Percentiles rank a stretch among this genome's conserved stretches.
Evolutionary conservation across 805 yeast species (phyloP).

Genomic region (Brettanomyces naardenensis): DNA sequence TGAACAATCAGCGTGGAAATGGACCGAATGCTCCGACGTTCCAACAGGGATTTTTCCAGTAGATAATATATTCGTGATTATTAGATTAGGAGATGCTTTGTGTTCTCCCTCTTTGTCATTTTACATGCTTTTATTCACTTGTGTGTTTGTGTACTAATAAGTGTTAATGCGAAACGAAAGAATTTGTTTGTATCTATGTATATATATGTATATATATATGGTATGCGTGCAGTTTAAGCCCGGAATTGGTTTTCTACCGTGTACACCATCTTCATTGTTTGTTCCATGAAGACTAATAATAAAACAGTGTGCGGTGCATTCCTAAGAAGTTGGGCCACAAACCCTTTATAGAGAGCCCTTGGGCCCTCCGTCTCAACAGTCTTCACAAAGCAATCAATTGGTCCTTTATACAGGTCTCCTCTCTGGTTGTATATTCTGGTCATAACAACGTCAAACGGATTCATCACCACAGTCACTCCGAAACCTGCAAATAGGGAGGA

Average conservation of each 20-base stretch:
- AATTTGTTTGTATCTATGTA: too few species aligned
- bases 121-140: too few species aligned
- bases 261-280: constrained; percentile 62
- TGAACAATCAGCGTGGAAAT: too few species aligned
- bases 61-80: too few species aligned
- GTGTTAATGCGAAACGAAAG: too few species aligned
- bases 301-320: constrained; percentile 92
- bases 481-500: constrained; percentile 78
- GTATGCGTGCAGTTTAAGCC: too few species aligned
- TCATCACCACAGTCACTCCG: constrained; percentile 93
- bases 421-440: constrained; percentile 94
- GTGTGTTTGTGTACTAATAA: too few species aligned
- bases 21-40: constrained; percentile 1
- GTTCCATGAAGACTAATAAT: constrained; percentile 92
- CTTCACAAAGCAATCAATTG: constrained; percentile 81
- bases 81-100: too few species aligned
- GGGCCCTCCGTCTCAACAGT: constrained; percentile 81
- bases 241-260: constrained; percentile 31
- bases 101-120: too few species aligned
- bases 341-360: constrained; percentile 86
- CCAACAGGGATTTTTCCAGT: constrained; percentile 1
- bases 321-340: constrained; percentile 85
- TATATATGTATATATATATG: too few species aligned
- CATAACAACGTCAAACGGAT: constrained; percentile 93
- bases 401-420: constrained; percentile 79